Base-by-base conservation (phyloP, 257 asterid genomes). In the Thymus quinquecostatus region DNA sequence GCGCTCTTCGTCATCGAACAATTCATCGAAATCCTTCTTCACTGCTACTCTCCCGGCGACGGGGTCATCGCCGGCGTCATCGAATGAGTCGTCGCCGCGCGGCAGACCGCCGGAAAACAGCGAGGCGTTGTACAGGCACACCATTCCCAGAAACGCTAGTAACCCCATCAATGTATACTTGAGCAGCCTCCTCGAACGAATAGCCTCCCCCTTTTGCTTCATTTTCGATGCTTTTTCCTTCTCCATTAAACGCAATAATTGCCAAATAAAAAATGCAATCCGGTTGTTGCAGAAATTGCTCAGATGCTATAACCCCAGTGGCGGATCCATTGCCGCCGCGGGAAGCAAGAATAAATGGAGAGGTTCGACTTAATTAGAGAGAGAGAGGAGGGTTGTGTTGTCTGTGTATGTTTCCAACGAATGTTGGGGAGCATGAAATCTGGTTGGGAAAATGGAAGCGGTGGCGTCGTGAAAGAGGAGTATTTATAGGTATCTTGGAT, bases 81-180 rank as follows among this genome's bases (percentile, higher is more conserved):
- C 87, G 30, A 82, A 69, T 13, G 78, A 69, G 3, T 80, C 96
- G 40, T 85, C 89, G 2, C 78, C 88, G 21, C 83, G 79, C 3
- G 96, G 90, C 76, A 91, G 78, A 8, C 83, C 85, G 14, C 86
- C 78, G 77, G 88, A 91, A 43, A 86, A 83, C 58, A 77, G 60
- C 1, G 83, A 78, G 60, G 85, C 92, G 53, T 73, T 82, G 73
- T 87, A 87, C 64, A 93, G 75, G 74, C 96, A 91, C 66, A 86
- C 73, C 77, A 93, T 62, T 69, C 90, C 97, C 60, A 93, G 71
- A 45, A 86, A 82, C 81, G 80, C 75, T 1, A 89, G 53, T 64
- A 87, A 45, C 34, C 88, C 89, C 32, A 85, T 55, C 41, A 87
- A 58, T 30, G 70, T 77, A 64, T 74, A 89, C 89, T 85, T 91